Evolutionary conservation across 2,329 filamentous ascomycete genomes (phyloP).

Genomic region (Arthrinium puccinioides): DNA sequence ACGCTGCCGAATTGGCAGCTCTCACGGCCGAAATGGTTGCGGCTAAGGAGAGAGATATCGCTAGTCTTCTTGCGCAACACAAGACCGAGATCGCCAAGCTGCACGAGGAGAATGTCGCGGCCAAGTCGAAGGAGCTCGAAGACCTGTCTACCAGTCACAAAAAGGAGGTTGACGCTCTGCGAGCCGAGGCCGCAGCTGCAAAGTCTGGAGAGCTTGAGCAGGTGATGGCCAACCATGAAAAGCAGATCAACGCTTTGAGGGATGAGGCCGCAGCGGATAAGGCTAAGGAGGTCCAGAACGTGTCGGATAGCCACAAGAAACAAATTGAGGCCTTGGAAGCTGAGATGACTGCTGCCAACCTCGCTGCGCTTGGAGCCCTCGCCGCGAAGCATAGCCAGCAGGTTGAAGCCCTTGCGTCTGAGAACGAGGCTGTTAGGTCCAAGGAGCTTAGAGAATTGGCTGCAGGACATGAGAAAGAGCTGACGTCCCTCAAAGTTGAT

Average conservation of each 20-base stretch:
- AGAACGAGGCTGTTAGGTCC: constrained; percentile 9
- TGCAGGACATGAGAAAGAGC: constrained; percentile 3
- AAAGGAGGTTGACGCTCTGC: constrained; percentile 8
- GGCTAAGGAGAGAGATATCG: constrained; percentile 13
- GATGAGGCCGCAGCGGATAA: constrained; percentile 7
- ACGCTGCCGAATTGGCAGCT: constrained; percentile 4
- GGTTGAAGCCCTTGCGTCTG: constrained; percentile 8
- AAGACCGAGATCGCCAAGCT: constrained; percentile 18
- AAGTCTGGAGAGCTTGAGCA: constrained; percentile 9
- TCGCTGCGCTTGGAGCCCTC: constrained; percentile 10
- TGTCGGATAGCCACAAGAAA: constrained; percentile 3
- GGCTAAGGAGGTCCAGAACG: constrained; percentile 5
- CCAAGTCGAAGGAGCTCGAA: constrained; percentile 9
- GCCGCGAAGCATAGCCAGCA: constrained; percentile 9
- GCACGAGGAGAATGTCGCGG: constrained; percentile 11
- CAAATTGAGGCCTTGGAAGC: constrained; percentile 9
- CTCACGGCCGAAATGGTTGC: constrained; percentile 10
- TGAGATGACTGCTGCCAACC: constrained; percentile 8
- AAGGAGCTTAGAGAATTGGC: constrained; percentile 10
- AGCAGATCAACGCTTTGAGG: constrained; percentile 4
- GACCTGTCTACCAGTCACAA: constrained; percentile 9
- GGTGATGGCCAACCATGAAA: constrained; percentile 5
- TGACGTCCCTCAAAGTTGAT: constrained; percentile 4
- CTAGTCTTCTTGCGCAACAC: constrained; percentile 20
- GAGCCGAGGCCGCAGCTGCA: constrained; percentile 9